Base-by-base conservation (phyloP, 2,329 filamentous ascomycete species). In the Xylaria sp. region DNA sequence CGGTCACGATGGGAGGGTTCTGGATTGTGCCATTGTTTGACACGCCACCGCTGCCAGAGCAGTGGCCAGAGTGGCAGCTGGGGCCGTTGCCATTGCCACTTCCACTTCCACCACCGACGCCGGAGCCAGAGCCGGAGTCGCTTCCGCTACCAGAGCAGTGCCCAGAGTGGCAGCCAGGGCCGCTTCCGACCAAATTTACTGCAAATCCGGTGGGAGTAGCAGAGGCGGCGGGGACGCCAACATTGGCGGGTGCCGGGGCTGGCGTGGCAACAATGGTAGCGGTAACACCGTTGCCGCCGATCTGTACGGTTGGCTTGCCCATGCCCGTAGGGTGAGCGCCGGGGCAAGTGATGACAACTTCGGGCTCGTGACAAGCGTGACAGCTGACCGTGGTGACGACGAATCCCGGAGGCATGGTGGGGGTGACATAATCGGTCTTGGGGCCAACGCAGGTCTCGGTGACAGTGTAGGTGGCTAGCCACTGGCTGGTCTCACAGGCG, bases 381-480 rank as follows among this genome's bases (percentile, higher is more conserved):
- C 80, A 82, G 63, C 71, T 71, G 63, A 82, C 78, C 25, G 78
- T 79, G 62, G 79, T 80, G 67, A 78, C 77, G 67, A 78, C 77
- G 72, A 81, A 81, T 66, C 79, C 79, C 2, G 79, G 79, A 25
- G 80, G 80, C n/a, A 78, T 72, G 13, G 70, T 64, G 1, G 75
- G 73, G 25, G 75, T 74, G 13, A 73, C 72, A 70, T 77, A 80
- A 59, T 72, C 67, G 60, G 70, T 67, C 53, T 72, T 73, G 66
- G 75, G 70, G 59, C 79, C 80, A 13, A 72, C 67, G 72, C 78
- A 79, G 32, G 76, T 76, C 73, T 82, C 77, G 9, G 72, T 74
- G 72, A 83, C 71, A 60, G 80, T 83, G 76, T 82, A 83, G 36
- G 79, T 80, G 39, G 81, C 80, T 43, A 76, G 64, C 81, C 81